Base-by-base conservation (phyloP, 768 basidiomycete species). In the Coprinopsis cinerea region DNA sequence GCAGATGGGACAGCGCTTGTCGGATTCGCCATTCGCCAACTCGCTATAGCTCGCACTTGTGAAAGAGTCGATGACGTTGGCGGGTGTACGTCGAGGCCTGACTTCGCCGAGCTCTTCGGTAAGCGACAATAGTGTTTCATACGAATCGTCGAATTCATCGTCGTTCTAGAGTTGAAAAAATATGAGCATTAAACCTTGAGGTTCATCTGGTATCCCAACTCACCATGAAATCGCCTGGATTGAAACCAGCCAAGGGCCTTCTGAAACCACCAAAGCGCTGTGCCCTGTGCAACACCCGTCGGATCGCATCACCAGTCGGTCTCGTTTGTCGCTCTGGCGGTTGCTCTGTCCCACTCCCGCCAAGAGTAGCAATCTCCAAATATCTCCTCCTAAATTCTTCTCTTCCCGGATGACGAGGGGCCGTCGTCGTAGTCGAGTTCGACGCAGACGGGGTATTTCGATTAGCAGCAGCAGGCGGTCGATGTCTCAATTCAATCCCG, bases 1-100 rank as follows among this genome's bases (percentile, higher is more conserved):
- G 59, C 89, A 92, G 47, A 92, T 91, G 1, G 89, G 88, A 64
- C 89, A 92, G 39, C 87, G 75, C 48, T 77, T 69, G 54, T 91
- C 88, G 48, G 27, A 47, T 7, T 49, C 53, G 2, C 35, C n/a
- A 9, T 41, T 43, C 17, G 51, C 56, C 56, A 50, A 54, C 28
- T 57, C 56, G 11, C 23, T 49, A 34, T 54, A 57, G 17, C 49
- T 44, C 2, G 35, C 53, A 13, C 48, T 57, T 30, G 54, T 40
- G 43, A 90, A 65, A 0, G 72, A 67, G 11, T 77, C 64, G 41
- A 92, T 67, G 25, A 88, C 71, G 6, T 81, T 68, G 1, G 75
- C 73, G 1, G 87, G 81, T 1, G 85, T 85, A 18, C 75, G 75
- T 23, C 74, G 79, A 0, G 85, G 79, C 56, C 76, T 79, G 5